Base-by-base conservation (phyloP, 768 basidiomycete genomes). In the Cystofilobasidium ferigula region DNA sequence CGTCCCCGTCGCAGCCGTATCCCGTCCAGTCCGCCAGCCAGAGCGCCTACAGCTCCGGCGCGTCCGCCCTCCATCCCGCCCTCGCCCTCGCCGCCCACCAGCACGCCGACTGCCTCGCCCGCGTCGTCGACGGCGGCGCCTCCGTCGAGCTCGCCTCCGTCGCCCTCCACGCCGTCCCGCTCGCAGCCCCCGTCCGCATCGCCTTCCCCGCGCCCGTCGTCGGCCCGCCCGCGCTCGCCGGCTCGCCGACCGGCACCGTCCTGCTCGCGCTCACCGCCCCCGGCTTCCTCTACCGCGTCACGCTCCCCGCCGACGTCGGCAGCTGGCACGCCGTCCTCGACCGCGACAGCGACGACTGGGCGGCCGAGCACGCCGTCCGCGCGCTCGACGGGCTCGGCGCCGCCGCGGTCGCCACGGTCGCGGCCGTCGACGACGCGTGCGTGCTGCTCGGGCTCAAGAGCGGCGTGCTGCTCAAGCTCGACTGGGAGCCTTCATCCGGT, bases 81-180 rank as follows among this genome's bases (percentile, higher is more conserved):
- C 51, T 54, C 13, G 51, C 51, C 2, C 38, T 28, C 30, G 47
- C 54, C 24, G 42, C 57, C 38, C 26, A 36, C 36, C 38, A 45
- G 5, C 18, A 14, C 12, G 42, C 51, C 32, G 57, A 57, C n/a
- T 24, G 91, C 61, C 81, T 90, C 60, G 75, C 85, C 56, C 85
- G 90, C 67, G 81, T 89, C 54, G 79, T 90, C 62, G 85, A 90
- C 69, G 83, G 81, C 53, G 86, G 85, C 30, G 76, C 84, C 69
- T 84, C 89, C 58, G 75, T 89, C 48, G 88, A 92, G 72, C 82
- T 93, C 54, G 73, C 84, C 42, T 87, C 88, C n/a, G 78, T 89
- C 53, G 61, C 54, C 30, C 67, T 70, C 58, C 12, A 48, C 18
- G 32, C 63, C 47, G 54, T 51, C 45, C 40, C 14, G 45, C 83